Percentiles rank a stretch among this genome's conserved stretches.
phyloP scores from a whole-genome alignment of 768 basidiomycete genomes.

The Phlebiopsis flavidoalba region DNA sequence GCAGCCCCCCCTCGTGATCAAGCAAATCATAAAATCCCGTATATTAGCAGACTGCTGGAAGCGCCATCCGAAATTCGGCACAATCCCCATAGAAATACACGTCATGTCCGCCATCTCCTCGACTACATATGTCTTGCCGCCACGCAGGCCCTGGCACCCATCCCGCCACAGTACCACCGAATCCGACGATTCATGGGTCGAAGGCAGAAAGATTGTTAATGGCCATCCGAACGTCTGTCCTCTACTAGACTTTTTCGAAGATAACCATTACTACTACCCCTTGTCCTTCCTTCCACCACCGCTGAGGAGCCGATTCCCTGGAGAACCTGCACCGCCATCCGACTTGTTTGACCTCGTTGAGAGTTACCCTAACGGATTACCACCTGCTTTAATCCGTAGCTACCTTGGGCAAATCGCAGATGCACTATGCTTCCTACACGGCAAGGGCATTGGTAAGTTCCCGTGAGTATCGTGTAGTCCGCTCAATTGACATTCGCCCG shows the following conservation, averaged over 20 bases:
- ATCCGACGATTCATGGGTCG: slow-evolving; percentile 50
- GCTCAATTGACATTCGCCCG: not conserved
- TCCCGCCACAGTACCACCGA: slow-evolving; percentile 33
- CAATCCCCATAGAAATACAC: slow-evolving; percentile 97
- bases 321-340: slow-evolving; percentile 52
- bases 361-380: slow-evolving; percentile 78
- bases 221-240: slow-evolving; percentile 97
- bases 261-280: slow-evolving; percentile 93
- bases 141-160: slow-evolving; percentile 82
- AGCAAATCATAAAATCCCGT: slow-evolving; percentile 97
- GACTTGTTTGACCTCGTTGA: slow-evolving; percentile 98
- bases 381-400: slow-evolving; percentile 64
- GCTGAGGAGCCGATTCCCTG: slow-evolving; percentile 50
- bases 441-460: slow-evolving; percentile 79
- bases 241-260: slow-evolving; percentile 94
- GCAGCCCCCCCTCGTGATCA: slow-evolving; percentile 89
- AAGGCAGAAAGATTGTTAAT: slow-evolving; percentile 62
- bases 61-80: slow-evolving; percentile 89
- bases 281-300: slow-evolving; percentile 65
- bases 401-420: slow-evolving; percentile 95
- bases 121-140: slow-evolving; percentile 72
- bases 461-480: not conserved
- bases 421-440: slow-evolving; percentile 83
- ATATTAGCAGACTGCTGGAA: slow-evolving; percentile 99
- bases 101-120: slow-evolving; percentile 89